Base-by-base conservation (phyloP, 345 rosid species). In the Euphorbia tirucalli region DNA sequence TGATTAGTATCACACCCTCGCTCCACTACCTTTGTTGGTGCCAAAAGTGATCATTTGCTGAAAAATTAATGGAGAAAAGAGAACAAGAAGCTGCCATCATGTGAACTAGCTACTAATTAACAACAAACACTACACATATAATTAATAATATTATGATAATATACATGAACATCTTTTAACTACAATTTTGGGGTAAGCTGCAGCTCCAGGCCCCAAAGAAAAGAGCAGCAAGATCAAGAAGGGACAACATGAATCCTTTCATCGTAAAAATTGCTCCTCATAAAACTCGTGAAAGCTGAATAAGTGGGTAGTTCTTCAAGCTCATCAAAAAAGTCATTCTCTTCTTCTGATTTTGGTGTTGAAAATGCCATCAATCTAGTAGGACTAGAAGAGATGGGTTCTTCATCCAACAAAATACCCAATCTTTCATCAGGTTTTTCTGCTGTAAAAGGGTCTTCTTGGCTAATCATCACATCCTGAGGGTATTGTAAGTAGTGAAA, bases 251-350 rank as follows among this genome's bases (percentile, higher is more conserved):
- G 92, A 83, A 88, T 86, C 81, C 87, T 76, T 79, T 88, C 92
- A 79, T 81, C 84, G 74, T 72, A 82, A 82, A 82, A 80, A 80
- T 55, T 77, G 81, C 69, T 69, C 68, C 80, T 62, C 86, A 32
- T 79, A 79, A 83, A 77, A 74, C 84, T 77, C 21, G 82, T 82
- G 75, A 80, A 84, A 48, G 80, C 78, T 57, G 87, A 84, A 52
- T 84, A 73, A 22, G 78, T 74, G 68, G 87, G 86, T 3, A 87
- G 83, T 62, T 89, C 94, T 80, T 85, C 94, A 52, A 89, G 90
- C 80, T 89, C 94, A 72, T 89, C 90, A 62, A 89, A 87, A 81
- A 89, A 86, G 71, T 87, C 94, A 65, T 79, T 80, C 55, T 83
- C 88, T 67, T 84, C 91, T 13, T 46, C 19, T 62, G 83, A 66